Evolutionary conservation across 1,284 basidiomycete genomes (phyloP), one percentile per base, ranked within the genome.

Genomic region (Ganoderma lucidum): DNA sequence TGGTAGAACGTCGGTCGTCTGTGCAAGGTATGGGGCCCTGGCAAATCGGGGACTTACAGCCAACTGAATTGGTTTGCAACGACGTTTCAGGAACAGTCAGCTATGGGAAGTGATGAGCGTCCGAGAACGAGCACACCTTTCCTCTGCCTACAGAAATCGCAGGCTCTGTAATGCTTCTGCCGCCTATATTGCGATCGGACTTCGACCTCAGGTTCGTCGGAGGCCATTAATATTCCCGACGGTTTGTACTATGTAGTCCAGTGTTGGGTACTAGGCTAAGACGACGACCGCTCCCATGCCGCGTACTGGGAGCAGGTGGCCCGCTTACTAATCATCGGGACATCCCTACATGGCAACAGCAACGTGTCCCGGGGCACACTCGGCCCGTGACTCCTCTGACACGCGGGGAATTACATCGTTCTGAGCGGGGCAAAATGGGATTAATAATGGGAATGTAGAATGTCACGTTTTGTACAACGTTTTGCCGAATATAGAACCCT

Each of bases 101-200:
- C 35, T 35, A 35, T 35, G 39, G 23, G 23, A 23, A 23, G 23
- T 23, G 23, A 23, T 23, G 23, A 23, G 23, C 23, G 23, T 23
- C 1, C 23, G 23, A 23, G 23, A 41, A 12, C 39, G 28, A 6
- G 81, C 86, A 62, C 70, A 91, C 91, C 88, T 82, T 93, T 93
- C 82, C 93, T 93, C 62, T 89, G 81, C 58, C 92, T 82, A 74
- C 92, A 93, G 0, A 87, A 85, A 74, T 93, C 92, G 75, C 92
- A 93, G 5, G 92, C 92, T 15, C 92, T 81, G 75, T 92, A 90
- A 6, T 64, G 53, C 53, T 64, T 64, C 63, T 45, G 53, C 39
- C 44, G 42, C 41, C 41, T 64, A 41, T 61, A 42, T 37, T 42
- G n/a, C 8, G 23, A 14, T 42, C 39, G 37, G 23, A 15, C n/a